Percentiles rank a stretch among this genome's conserved stretches.
Conservation (phyloP, 768 basidiomycete genomes). For the Lentinula edodes region DNA sequence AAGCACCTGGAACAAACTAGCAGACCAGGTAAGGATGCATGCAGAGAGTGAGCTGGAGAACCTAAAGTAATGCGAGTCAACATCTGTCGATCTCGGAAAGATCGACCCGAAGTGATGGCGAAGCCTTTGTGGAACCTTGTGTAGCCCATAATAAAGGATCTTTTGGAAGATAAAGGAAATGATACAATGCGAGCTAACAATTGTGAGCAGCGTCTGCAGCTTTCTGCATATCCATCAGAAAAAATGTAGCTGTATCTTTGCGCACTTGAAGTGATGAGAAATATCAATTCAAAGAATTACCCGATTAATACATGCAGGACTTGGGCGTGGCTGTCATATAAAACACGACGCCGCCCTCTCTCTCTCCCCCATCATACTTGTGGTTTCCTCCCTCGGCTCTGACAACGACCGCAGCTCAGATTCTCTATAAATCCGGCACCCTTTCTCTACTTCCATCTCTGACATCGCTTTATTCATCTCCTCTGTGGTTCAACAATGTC, state of each 20-base stretch:
- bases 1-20: conserved; percentile 34
- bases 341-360: conserved; percentile 4
- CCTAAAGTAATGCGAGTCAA: background rate
- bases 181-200: background rate
- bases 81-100: background rate
- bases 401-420: background rate
- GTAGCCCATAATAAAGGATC: background rate
- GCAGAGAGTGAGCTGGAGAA: background rate
- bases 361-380: conserved; percentile 1
- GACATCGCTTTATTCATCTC: background rate
- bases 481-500: background rate
- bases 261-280: background rate
- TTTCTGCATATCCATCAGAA: background rate
- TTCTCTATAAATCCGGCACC: background rate
- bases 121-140: background rate
- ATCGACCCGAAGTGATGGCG: background rate
- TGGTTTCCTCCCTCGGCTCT: background rate
- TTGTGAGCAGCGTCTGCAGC: background rate
- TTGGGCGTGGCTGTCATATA: conserved; percentile 4
- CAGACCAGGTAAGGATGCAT: conserved; percentile 16
- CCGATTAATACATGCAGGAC: conserved; percentile 1
- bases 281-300: conserved; percentile 1
- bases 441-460: background rate
- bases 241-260: background rate
- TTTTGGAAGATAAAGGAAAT: background rate